These are phyloP conservation scores for Rutidosis leptorrhynchoides DNA, from an alignment of 129 eudicot genomes.

Conservation along the genomic window DNA sequence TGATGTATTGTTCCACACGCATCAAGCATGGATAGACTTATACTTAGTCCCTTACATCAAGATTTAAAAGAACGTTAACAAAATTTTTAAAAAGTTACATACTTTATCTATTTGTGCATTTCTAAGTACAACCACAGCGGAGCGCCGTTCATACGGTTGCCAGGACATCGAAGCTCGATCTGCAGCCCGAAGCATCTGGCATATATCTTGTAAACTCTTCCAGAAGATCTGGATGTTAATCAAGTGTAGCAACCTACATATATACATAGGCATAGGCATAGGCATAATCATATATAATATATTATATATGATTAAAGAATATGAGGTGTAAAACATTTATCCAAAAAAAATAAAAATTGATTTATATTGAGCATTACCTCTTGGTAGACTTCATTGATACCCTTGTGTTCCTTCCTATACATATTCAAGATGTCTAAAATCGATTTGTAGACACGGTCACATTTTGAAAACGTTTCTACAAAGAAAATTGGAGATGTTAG, in stretches of 20 bases:
- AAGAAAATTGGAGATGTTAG: neutral
- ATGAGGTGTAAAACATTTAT: neutral
- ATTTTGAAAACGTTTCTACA: conserved; percentile 77
- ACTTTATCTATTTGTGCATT: conserved; percentile 65
- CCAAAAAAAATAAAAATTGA: neutral
- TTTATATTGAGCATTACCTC: conserved; percentile 47
- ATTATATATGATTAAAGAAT: neutral
- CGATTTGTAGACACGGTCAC: conserved; percentile 81
- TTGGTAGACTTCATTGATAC: conserved; percentile 74
- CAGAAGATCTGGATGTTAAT: conserved; percentile 80
- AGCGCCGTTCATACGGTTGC: conserved; percentile 57
- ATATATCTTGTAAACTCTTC: conserved; percentile 87
- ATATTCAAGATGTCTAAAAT: conserved; percentile 82
- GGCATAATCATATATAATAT: too few species aligned
- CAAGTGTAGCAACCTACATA: conserved; percentile 79
- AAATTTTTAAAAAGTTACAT: conserved; percentile 10
- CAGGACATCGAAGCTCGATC: conserved; percentile 57
- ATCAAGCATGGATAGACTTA: too few species aligned
- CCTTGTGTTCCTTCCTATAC: conserved; percentile 88
- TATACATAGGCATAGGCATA: conserved; percentile 2
- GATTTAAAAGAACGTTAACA: neutral
- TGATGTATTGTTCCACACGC: too few species aligned
- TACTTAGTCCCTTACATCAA: conserved; percentile 9
- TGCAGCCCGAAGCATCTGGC: conserved; percentile 79
- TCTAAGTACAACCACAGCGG: conserved; percentile 44